Evolutionary conservation across 768 basidiomycete genomes (phyloP), one percentile per base, ranked within the genome.

Genomic region (Leccinellum rugosiceps): DNA sequence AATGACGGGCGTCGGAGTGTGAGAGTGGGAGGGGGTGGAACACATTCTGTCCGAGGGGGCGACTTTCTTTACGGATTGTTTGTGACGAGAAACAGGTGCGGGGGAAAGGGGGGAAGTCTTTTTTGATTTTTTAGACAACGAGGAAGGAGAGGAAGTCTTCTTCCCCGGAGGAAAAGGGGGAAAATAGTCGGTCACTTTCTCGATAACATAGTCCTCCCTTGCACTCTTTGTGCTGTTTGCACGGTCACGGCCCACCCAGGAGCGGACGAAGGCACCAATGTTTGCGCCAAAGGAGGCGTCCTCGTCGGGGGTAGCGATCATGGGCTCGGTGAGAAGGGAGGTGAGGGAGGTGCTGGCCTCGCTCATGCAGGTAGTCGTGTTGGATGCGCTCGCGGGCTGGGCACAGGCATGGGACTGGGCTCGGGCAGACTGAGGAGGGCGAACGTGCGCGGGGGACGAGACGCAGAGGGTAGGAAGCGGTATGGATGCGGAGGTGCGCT

Each of bases 331-430:
- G 77, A 82, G 55, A 70, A 74, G 82, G 23, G 84, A 84, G 0
- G 80, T 75, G 60, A 85, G 71, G 50, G 81, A 80, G 0, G 83
- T 79, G 26, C 81, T 80, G 1, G 80, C 77, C 23, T 75, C 71
- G 43, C 71, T 72, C 56, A 63, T 53, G 34, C 61, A 66, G 14
- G 72, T 61, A 3, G 75, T 69, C 56, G 77, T 77, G 50, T 71
- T 69, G 49, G 74, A 69, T 55, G 77, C 77, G 47, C 69, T 68
- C 43, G 67, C 62, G 11, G 74, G 73, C 2, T 70, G 61, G 1
- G 70, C 53, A 32, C 72, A 74, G 14, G 70, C 61, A 21, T 74
- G 75, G 45, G 71, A 74, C 25, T 70, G 70, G 0, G 75, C 74
- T 68, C 50, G 70, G 57, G 28, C 73, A 64, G 43, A 75, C 58